Base-by-base conservation (phyloP, 257 asterid species). In the Perilla frutescens region DNA sequence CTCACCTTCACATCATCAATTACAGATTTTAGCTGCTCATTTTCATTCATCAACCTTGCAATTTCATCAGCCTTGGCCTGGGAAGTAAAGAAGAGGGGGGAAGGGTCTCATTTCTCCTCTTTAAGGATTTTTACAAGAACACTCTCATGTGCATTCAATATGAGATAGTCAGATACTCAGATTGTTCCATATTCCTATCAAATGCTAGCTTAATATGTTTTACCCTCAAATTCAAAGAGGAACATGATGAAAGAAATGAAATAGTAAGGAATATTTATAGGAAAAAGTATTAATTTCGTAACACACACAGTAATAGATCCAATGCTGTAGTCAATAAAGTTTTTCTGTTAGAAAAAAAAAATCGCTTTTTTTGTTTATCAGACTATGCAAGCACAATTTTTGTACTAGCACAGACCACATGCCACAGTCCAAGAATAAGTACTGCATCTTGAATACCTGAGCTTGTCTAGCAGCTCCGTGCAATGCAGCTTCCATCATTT, bases 391-490 rank as follows among this genome's bases (percentile, higher is more conserved):
- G 34, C 15, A 68, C 45, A 45, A 71, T 20, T n/a, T 50, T 39
- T 64, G 73, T n/a, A 20, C 29, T 44, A 72, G 50, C 12, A 7
- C 71, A 49, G 63, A 66, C 55, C 37, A 71, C 74, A 64, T 44
- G 43, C 53, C 56, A 55, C 39, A 57, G 10, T 12, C 73, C 66
- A 43, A 41, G 62, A 66, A 43, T 45, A 65, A 67, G 49, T 50
- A 26, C 40, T 40, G 53, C 47, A 20, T 66, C 57, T 45, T 56
- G 71, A 75, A 41, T 83, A 93, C 98, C 98, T 89, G 97, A 72
- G 97, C 96, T 89, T 93, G 98, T 84, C 96, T 90, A 71, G 97
- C 98, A 77, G 97, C 98, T 77, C 98, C 98, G 70, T 89, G 93
- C 65, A 93, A 70, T 72, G 98, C 97, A 81, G 84, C 81, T 85